phyloP scores from a whole-genome alignment of 257 asterid species.

The Mitragyna speciosa region DNA sequence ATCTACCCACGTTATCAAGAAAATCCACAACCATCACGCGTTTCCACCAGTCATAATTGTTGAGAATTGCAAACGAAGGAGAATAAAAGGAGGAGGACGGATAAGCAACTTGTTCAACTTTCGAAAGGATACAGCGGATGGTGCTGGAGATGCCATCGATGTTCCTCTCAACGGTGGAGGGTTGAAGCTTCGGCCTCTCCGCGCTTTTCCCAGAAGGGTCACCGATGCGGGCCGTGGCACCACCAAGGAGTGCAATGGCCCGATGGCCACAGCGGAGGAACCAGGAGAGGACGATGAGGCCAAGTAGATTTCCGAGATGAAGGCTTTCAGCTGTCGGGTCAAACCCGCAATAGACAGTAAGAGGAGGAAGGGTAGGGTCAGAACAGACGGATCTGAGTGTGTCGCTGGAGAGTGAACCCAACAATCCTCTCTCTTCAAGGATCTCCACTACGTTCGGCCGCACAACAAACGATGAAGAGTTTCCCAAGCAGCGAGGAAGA shows the following conservation, averaged over 20 bases:
- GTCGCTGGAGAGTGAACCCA: conserved; percentile 71
- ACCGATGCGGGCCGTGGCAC: conserved; percentile 94
- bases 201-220: conserved; percentile 87
- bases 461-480: too few species aligned
- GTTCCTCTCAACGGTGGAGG: conserved; percentile 43
- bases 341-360: conserved; percentile 82
- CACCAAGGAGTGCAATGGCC: conserved; percentile 78
- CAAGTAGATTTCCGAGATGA: conserved; percentile 87
- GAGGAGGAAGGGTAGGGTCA: conserved; percentile 36
- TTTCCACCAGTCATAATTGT: conserved; percentile 97
- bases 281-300: conserved; percentile 83
- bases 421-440: conserved; percentile 71
- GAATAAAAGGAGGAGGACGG: background rate
- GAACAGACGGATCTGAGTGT: conserved; percentile 38
- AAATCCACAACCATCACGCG: conserved; percentile 73
- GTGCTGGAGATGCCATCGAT: conserved; percentile 46
- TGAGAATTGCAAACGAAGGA: conserved; percentile 41
- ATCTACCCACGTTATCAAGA: conserved; percentile 62
- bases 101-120: conserved; percentile 9
- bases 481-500: too few species aligned
- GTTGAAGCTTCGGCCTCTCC: conserved; percentile 82
- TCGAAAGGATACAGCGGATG: conserved; percentile 40
- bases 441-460: conserved; percentile 55
- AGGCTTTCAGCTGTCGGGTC: conserved; percentile 96
- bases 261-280: conserved; percentile 81